Percentiles rank a stretch among this genome's conserved stretches.
Conservation (phyloP, 257 asterid species). For the Catharanthus roseus region DNA sequence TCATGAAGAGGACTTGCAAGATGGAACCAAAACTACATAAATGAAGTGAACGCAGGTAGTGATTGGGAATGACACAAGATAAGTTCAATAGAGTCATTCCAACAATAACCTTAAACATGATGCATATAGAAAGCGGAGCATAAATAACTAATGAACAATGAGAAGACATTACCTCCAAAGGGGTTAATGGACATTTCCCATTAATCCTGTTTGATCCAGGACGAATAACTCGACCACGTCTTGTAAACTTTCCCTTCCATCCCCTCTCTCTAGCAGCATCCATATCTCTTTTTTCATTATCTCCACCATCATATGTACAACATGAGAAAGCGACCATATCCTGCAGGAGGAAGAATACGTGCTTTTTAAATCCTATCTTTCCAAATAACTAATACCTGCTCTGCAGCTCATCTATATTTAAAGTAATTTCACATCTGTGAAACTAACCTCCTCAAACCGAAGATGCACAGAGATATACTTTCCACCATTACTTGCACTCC, state of each 20-base stretch:
- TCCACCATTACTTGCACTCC: slow-evolving; percentile 77
- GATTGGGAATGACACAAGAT: neutral
- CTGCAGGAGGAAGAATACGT: slow-evolving; percentile 40
- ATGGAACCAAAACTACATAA: neutral
- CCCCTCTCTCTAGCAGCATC: slow-evolving; percentile 99
- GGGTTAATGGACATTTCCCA: slow-evolving; percentile 94
- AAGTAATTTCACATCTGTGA: neutral
- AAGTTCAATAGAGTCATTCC: neutral
- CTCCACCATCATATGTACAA: slow-evolving; percentile 92
- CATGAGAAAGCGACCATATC: slow-evolving; percentile 99
- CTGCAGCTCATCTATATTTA: slow-evolving; percentile 10
- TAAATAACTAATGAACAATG: neutral
- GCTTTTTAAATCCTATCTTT: slow-evolving; percentile 1
- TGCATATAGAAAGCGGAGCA: neutral
- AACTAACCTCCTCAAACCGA: slow-evolving; percentile 97
- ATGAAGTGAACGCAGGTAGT: neutral
- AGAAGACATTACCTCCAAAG: slow-evolving; percentile 65
- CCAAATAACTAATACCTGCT: slow-evolving; percentile 14
- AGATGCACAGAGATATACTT: slow-evolving; percentile 95
- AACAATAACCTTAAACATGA: neutral
- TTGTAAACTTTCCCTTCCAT: slow-evolving; percentile 96
- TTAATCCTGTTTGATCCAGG: slow-evolving; percentile 87
- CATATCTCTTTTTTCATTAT: slow-evolving; percentile 77
- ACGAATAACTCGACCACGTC: slow-evolving; percentile 77
- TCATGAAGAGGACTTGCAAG: neutral